phyloP scores from a whole-genome alignment of 2,329 filamentous ascomycete genomes.

The Gliomastix tumulicola region DNA sequence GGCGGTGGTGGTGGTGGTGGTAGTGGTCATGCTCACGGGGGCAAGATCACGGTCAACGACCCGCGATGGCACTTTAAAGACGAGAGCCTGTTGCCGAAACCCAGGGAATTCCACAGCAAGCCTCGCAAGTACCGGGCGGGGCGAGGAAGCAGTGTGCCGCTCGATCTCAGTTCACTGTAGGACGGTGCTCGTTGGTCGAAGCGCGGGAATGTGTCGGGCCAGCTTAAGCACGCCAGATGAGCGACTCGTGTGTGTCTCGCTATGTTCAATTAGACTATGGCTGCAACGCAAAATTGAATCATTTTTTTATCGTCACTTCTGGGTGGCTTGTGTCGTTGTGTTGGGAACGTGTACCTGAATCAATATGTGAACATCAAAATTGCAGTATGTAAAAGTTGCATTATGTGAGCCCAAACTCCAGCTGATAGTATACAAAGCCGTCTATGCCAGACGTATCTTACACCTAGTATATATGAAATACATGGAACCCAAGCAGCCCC shows the following conservation, averaged over 20 bases:
- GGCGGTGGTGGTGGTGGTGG: slow-evolving; percentile 9
- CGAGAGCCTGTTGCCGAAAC: slow-evolving; percentile 76
- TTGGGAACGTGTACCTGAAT: no score
- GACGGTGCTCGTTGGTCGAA: neutral
- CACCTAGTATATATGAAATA: no score
- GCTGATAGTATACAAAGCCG: slow-evolving; percentile 16
- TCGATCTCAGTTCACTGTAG: slow-evolving; percentile 54
- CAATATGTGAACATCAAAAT: neutral
- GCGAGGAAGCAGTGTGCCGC: slow-evolving; percentile 85
- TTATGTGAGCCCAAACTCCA: slow-evolving; percentile 4
- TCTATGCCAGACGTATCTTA: neutral
- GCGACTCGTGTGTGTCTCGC: no score
- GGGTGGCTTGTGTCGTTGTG: no score
- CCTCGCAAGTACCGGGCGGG: slow-evolving; percentile 81
- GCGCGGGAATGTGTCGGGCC: neutral
- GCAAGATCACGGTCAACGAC: slow-evolving; percentile 62
- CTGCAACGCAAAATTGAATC: no score
- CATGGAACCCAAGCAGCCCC: no score
- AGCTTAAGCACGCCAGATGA: no score
- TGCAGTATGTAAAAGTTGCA: neutral
- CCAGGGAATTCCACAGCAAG: slow-evolving; percentile 70
- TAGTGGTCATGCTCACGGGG: no score
- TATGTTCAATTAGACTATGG: no score
- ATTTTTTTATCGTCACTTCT: no score
- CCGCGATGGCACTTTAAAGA: slow-evolving; percentile 80